Evolutionary conservation across 768 basidiomycete species (phyloP), one percentile per base, ranked within the genome.

Genomic region (Leccinellum rugosiceps): DNA sequence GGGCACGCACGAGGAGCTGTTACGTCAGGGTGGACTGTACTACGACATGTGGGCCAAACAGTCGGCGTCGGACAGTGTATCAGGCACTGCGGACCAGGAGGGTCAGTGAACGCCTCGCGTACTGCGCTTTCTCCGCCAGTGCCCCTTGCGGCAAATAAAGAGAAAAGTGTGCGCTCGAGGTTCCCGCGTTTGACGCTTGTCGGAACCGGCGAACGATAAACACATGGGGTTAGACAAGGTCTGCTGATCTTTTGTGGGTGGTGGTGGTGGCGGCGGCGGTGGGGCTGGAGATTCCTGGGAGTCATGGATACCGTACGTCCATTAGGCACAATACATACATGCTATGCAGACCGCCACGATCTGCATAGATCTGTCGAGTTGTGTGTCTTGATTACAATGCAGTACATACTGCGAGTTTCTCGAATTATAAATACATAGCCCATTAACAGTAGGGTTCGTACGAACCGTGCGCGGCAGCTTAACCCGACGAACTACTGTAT

Each of bases 1-100:
- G 71, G 97, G 97, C 11, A 94, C 92, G 0, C 97, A 98, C 68
- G 89, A 93, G 35, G 86, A 92, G 68, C 76, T 98, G 17, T 75
- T 98, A 71, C 82, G 77, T 23, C 72, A 72, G 14, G 83, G 83
- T 14, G 89, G 91, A 2, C 67, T 93, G 57, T 94, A 94, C 69
- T 74, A 83, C 58, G 81, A 83, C 59, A 90, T 94, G 90, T 94
- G 92, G 92, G 73, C 81, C 49, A 82, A 88, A 67, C 91, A 94
- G 65, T 83, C 83, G 3, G 71, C 82, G 5, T 71, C 73, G 71
- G 63, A 72, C 23, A 64, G 55, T 47, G 56, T 57, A 32, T 28
- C n/a, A 51, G 70, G 72, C 11, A 48, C 47, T n/a, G 30, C 46
- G 38, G 49, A 41, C 54, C 63, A 62, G 19, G 44, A 55, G 0